Base-by-base conservation (phyloP, 2,329 filamentous ascomycete species). In the Talaromyces sp. region DNA sequence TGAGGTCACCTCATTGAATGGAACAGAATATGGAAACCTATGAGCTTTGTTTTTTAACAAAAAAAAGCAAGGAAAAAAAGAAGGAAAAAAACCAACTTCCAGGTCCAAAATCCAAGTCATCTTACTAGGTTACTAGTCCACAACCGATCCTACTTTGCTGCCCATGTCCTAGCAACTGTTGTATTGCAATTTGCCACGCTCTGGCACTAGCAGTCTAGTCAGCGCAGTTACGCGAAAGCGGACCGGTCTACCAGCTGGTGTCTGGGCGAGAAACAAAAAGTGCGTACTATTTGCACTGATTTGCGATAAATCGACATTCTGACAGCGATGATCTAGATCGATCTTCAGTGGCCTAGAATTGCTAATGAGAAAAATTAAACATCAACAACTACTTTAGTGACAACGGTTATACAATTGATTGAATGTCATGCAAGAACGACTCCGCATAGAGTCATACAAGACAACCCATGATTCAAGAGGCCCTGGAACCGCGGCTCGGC, bases 311-410 rank as follows among this genome's bases (percentile, higher is more conserved):
- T 25, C 27, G 44, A 36, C 28, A 11, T 49, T 61, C 36, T 61
- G 55, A 58, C 64, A 55, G 64, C 59, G 27, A 62, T 65, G 32
- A 66, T 65, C 30, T 42, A 39, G 64, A 67, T 67, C 64, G 32
- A 57, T 67, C 53, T 65, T 55, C 8, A 61, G 11, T 47, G n/a
- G 44, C 15, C 19, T 47, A 47, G 25, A 44, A 47, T 25, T 47
- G 10, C 42, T 25, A 22, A 4, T 11, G 4, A 36, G 13, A 13
- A 44, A 44, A 19, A 44, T 19, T 19, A 2, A 13, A n/a, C 8
- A 17, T 44, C 8, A 7, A 8, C 8, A 44, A 17, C 17, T 44
- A 47, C 19, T 11, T 25, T 47, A 25, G 19, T 47, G 44, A 25
- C 6, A 19, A 47, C 22, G 44, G n/a, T 47, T 19, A 47, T 47